Evolutionary conservation across 495 filamentous ascomycete species (phyloP).

Genomic region (Trichodelitschia bisporula): DNA sequence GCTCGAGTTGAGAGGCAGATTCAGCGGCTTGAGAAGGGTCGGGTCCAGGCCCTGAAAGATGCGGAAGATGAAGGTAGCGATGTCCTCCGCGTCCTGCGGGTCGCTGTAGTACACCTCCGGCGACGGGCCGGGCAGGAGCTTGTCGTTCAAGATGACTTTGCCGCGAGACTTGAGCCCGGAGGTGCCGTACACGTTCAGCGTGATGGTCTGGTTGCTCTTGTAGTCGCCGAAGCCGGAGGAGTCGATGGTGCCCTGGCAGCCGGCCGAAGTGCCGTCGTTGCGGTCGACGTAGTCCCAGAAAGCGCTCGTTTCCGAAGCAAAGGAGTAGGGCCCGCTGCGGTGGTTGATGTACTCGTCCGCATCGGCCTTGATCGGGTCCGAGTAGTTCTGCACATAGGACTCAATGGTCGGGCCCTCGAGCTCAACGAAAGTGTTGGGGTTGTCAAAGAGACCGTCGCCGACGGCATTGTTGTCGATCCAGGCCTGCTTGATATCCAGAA

Average conservation of each 20-base stretch:
- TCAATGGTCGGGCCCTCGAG: slow-evolving; percentile 12
- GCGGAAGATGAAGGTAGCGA: slow-evolving; percentile 18
- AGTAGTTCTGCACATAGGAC: slow-evolving; percentile 17
- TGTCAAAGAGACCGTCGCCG: slow-evolving; percentile 19
- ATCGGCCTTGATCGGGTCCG: slow-evolving; percentile 13
- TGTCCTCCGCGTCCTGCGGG: slow-evolving; percentile 15
- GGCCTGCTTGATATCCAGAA: slow-evolving; percentile 5
- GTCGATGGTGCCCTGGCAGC: slow-evolving; percentile 19
- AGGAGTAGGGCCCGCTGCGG: slow-evolving; percentile 17
- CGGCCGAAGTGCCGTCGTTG: slow-evolving; percentile 12
- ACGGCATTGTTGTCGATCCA: slow-evolving; percentile 18
- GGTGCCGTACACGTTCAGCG: slow-evolving; percentile 20
- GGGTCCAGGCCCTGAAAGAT: slow-evolving; percentile 16
- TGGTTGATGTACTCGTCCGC: slow-evolving; percentile 12
- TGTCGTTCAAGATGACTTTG: slow-evolving; percentile 13
- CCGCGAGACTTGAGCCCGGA: slow-evolving; percentile 18
- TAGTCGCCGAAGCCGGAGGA: slow-evolving; percentile 14
- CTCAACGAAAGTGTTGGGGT: slow-evolving; percentile 22
- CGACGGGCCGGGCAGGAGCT: slow-evolving; percentile 14
- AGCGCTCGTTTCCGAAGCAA: slow-evolving; percentile 16
- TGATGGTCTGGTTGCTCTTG: slow-evolving; percentile 14
- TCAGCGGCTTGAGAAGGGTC: slow-evolving; percentile 14
- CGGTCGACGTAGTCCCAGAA: slow-evolving; percentile 18
- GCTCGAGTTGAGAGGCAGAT: too few species aligned
- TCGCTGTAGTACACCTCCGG: slow-evolving; percentile 15